These are phyloP conservation scores for Aotearoamyces nothofagi DNA, from an alignment of 2,329 filamentous ascomycete species.

Conservation along the genomic window DNA sequence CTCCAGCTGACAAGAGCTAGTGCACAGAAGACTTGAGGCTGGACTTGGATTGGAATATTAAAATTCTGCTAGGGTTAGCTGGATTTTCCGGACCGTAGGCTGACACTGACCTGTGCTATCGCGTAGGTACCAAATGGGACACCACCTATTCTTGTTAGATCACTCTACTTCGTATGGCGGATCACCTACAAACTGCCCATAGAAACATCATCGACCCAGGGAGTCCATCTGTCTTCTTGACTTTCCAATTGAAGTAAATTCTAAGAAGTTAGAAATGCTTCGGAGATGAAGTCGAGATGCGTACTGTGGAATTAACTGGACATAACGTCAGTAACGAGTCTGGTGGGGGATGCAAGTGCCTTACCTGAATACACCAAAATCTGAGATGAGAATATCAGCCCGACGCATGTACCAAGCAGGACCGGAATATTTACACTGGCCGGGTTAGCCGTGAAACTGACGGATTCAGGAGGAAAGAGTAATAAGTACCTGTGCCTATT, in stretches of 20 bases:
- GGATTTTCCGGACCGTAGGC: too few species aligned
- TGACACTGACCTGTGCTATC: constrained; percentile 32
- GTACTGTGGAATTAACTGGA: constrained; percentile 19
- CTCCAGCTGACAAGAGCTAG: constrained; percentile 33
- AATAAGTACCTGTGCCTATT: background rate
- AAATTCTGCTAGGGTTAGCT: too few species aligned
- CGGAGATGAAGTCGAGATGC: background rate
- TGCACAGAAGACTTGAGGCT: constrained; percentile 35
- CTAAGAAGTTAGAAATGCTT: too few species aligned
- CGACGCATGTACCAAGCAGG: too few species aligned
- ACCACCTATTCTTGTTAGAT: constrained; percentile 16
- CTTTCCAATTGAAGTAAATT: constrained; percentile 47
- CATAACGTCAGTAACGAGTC: constrained; percentile 2
- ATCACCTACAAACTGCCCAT: constrained; percentile 38
- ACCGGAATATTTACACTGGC: too few species aligned
- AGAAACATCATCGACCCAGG: constrained; percentile 46
- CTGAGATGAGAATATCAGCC: too few species aligned
- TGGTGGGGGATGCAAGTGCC: constrained; percentile 1
- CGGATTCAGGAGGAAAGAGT: too few species aligned
- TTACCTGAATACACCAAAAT: constrained; percentile 26
- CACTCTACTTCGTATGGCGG: background rate
- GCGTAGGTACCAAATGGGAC: constrained; percentile 36
- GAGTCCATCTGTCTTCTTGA: constrained; percentile 44
- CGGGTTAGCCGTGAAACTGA: too few species aligned
- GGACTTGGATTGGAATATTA: constrained; percentile 36